These are phyloP conservation scores for Hymenoscyphus occultus DNA, from an alignment of 2,329 filamentous ascomycete genomes.

Conservation along the genomic window DNA sequence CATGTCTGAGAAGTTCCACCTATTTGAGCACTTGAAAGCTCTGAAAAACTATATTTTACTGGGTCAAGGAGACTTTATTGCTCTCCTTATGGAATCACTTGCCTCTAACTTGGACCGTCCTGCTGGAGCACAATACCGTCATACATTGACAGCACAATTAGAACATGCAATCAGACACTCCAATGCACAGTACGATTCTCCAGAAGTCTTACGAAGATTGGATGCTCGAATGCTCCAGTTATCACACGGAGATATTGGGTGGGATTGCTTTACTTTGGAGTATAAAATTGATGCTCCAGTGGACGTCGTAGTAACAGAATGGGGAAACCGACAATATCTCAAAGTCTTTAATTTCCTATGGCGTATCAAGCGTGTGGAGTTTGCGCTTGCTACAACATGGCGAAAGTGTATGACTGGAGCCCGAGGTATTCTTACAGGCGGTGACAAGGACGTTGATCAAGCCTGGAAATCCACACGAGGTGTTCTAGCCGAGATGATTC, in stretches of 20 bases:
- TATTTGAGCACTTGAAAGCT: constrained; percentile 88
- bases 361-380: constrained; percentile 97
- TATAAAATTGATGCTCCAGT: constrained; percentile 97
- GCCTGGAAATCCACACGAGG: constrained; percentile 92
- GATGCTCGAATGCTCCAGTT: constrained; percentile 98
- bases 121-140: constrained; percentile 93
- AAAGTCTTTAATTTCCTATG: constrained; percentile 99
- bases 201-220: constrained; percentile 84
- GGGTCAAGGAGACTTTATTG: constrained; percentile 96
- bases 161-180: constrained; percentile 96
- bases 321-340: constrained; percentile 92
- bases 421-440: constrained; percentile 81
- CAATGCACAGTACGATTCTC: constrained; percentile 92
- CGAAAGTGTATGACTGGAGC: constrained; percentile 93
- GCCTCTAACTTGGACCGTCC: constrained; percentile 90
- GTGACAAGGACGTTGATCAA: constrained; percentile 63
- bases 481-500: constrained; percentile 93
- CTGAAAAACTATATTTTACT: constrained; percentile 93
- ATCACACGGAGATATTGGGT: constrained; percentile 94
- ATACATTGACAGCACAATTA: constrained; percentile 94
- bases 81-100: constrained; percentile 92
- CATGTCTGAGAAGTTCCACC: constrained; percentile 91
- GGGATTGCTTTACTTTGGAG: constrained; percentile 98
- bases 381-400: constrained; percentile 87
- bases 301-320: constrained; percentile 95